Evolutionary conservation across 192 early-diverging fungal species (phyloP), one percentile per base, ranked within the genome.

Genomic region (Phycomyces blakesleeanus): DNA sequence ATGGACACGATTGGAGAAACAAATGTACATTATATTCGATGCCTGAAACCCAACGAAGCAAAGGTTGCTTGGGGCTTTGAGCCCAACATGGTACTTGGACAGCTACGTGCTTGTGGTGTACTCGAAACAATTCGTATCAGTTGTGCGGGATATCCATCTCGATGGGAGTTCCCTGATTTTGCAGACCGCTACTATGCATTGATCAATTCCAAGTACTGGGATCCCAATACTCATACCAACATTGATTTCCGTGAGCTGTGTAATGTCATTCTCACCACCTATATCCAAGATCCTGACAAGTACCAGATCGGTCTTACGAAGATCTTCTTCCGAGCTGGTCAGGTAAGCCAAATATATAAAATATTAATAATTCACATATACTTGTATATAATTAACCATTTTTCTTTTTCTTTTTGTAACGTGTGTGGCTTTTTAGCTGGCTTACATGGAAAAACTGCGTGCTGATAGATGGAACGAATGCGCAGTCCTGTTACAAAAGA

Each of bases 281-380:
- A 81, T 4, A 93, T 99, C 57, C 76, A 78, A 39, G 90, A 91
- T 60, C 79, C 79, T 4, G 93, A 96, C 72, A 91, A 94, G 61
- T 98, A 85, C 78, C 94, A 98, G 81, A 80, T 98, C 16, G 97
- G 97, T 63, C 73, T 87, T 37, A 92, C 93, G 12, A 99, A 99
- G 78, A 91, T 99, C 53, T 99, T 99, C 79, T 99, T 99, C 94
- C 88, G 97, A 26, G 91, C 97, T 51, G 97, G 97, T 58, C 90
- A 93, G 81, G 80, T 86, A 54, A 82, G 76, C 11, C 24, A 5
- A 34, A 34, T 34, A 7, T 7, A n/a, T 34, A 34, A 34, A n/a
- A n/a, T n/a, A n/a, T n/a, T n/a, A n/a, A n/a, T n/a, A n/a, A n/a
- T n/a, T n/a, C n/a, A n/a, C n/a, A n/a, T n/a, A n/a, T n/a, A n/a